Evolutionary conservation across 345 rosid species (phyloP), one percentile per base, ranked within the genome.

Genomic region (Microcos paniculata): DNA sequence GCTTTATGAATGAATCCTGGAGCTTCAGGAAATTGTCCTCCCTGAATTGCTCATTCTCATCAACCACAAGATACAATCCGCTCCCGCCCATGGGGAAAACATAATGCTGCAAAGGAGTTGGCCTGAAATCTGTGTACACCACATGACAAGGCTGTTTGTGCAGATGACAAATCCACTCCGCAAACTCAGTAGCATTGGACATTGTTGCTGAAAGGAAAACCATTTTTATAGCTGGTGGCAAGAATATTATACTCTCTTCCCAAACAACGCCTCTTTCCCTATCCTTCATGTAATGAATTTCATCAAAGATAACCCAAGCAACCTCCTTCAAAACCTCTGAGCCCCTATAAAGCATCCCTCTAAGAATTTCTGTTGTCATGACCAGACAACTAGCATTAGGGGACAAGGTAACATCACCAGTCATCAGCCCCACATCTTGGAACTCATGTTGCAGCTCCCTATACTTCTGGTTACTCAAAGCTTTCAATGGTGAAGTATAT

Each of bases 41-140:
- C 73, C 93, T 85, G 70, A 96, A 96, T 62, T 88, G 96, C 83
- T 96, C 99, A 58, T 83, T 92, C 76, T 96, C 99, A 83, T 96
- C 99, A 72, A 96, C 98, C 31, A 93, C 99, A 49, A 96, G 97
- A 84, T 93, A 96, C 74, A 96, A 80, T 45, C 99, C 99, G 81
- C 80, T 80, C 14, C 99, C 99, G 49, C 94, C 97, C 86, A 88
- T 78, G 28, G 99, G 99, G 80, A 96, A 96, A 74, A 87, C 90
- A 88, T 93, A 96, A 83, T 96, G 99, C 89, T 96, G 99, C 87
- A 96, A 83, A 63, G 99, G 99, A 73, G 98, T 96, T 13, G 99
- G 99, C 53, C 99, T 89, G 62, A 93, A 93, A 84, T 96, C 98
- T 2, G 99, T 93, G 77, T 96, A 96, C 61, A 93, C 99, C 61